These are phyloP conservation scores for Colletotrichum lentis DNA, from an alignment of 2,329 filamentous ascomycete genomes.

Conservation along the genomic window DNA sequence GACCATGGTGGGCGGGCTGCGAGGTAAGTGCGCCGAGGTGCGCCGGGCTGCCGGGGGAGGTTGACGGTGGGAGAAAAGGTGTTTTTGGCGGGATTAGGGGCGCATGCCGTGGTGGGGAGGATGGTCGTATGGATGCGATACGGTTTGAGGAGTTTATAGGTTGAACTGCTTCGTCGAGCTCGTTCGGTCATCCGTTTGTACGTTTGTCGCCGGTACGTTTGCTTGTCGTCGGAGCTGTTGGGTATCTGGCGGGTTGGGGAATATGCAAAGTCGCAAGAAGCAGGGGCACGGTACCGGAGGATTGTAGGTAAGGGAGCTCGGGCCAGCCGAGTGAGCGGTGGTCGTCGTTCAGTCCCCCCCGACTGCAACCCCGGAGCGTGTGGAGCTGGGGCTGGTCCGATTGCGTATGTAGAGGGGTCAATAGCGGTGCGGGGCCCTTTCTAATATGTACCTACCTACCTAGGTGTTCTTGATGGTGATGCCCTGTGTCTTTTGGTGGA, in stretches of 20 bases:
- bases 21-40: background rate
- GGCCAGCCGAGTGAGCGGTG: constrained; percentile 19
- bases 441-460: background rate
- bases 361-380: constrained; percentile 26
- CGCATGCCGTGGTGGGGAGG: constrained; percentile 14
- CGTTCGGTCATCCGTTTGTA: too few relatives aligned
- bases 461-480: background rate
- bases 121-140: background rate
- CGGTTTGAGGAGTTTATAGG: too few relatives aligned
- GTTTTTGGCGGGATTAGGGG: constrained; percentile 4
- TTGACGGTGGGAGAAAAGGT: background rate
- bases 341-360: constrained; percentile 21
- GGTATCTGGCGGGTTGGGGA: constrained; percentile 6
- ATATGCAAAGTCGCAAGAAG: constrained; percentile 12
- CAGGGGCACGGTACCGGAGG: background rate
- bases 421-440: constrained; percentile 23
- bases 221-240: background rate
- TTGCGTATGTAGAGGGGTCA: constrained; percentile 13
- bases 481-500: constrained; percentile 7
- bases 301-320: background rate
- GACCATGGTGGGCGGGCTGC: constrained; percentile 71
- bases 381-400: constrained; percentile 24
- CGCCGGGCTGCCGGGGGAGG: background rate
- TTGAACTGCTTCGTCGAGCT: background rate
- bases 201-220: background rate